A percentile compares a stretch with the other conserved stretches of the same genome.
These are phyloP conservation scores for Tylopilus sp. DNA, from an alignment of 768 basidiomycete species.

Conservation along the genomic window DNA sequence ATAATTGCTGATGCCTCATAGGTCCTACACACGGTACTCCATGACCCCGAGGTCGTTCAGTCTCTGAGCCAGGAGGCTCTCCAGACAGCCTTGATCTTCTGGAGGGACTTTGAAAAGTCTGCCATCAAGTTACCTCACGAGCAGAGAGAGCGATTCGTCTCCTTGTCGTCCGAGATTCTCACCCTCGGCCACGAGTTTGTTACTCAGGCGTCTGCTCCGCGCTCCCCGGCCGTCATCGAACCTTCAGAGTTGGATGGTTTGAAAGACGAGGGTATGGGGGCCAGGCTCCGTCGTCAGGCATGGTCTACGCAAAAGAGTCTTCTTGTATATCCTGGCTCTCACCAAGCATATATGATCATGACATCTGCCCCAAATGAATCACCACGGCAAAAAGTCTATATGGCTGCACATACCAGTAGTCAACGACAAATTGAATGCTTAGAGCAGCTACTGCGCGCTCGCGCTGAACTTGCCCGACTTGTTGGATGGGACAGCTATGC, in stretches of 20 bases:
- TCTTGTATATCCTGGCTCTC: slow-evolving; percentile 78
- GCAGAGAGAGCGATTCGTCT: slow-evolving; percentile 79
- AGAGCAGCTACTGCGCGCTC: slow-evolving; percentile 69
- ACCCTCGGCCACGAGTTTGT: slow-evolving; percentile 85
- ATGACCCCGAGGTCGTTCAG: slow-evolving; percentile 61
- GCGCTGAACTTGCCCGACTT: slow-evolving; percentile 79
- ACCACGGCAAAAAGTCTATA: slow-evolving; percentile 76
- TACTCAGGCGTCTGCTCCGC: slow-evolving; percentile 57
- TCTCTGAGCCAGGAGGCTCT: slow-evolving; percentile 72
- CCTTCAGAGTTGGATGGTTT: slow-evolving; percentile 68
- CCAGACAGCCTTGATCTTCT: slow-evolving; percentile 89
- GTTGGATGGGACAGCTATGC: slow-evolving; percentile 87
- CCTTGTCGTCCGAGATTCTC: slow-evolving; percentile 85
- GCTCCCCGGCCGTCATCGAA: slow-evolving; percentile 65
- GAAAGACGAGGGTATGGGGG: slow-evolving; percentile 75
- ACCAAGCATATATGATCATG: slow-evolving; percentile 93
- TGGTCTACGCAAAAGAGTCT: slow-evolving; percentile 73
- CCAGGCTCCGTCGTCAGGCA: slow-evolving; percentile 69
- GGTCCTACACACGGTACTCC: slow-evolving; percentile 70
- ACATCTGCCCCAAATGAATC: slow-evolving; percentile 83
- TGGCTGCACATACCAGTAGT: slow-evolving; percentile 76
- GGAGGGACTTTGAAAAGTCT: slow-evolving; percentile 96
- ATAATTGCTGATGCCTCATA: slow-evolving; percentile 32
- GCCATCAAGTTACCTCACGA: slow-evolving; percentile 84
- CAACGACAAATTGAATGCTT: slow-evolving; percentile 71